These are phyloP conservation scores for Heliamphora exappendiculata DNA, from an alignment of 148 eudicot genomes.

Conservation along the genomic window DNA sequence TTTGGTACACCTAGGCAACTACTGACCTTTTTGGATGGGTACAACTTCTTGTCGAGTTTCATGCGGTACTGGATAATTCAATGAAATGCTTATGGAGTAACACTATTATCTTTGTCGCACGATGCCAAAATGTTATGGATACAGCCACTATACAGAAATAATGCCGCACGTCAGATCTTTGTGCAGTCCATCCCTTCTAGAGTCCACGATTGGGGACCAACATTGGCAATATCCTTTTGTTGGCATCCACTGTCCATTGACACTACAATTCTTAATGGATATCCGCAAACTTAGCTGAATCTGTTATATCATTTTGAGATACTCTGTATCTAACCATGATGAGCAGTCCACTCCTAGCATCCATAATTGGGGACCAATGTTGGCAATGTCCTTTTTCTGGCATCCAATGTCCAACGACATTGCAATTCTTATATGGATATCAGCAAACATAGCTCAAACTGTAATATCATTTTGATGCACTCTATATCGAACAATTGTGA, in stretches of 20 bases:
- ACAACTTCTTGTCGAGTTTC: not conserved
- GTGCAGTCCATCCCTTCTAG: not conserved
- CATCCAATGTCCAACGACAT: not conserved
- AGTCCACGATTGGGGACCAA: too few species aligned
- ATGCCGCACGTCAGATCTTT: not conserved
- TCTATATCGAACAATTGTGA: not conserved
- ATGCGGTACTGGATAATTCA: not conserved
- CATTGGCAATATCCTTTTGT: too few species aligned
- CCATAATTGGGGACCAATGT: not conserved
- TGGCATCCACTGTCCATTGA: too few species aligned
- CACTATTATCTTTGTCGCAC: not conserved
- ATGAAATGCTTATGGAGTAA: not conserved
- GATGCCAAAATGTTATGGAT: too few species aligned
- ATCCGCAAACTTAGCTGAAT: too few species aligned
- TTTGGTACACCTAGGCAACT: not conserved
- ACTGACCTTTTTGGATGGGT: not conserved
- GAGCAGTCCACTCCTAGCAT: too few species aligned
- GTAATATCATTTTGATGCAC: not conserved
- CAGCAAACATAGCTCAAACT: not conserved
- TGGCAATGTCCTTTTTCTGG: not conserved
- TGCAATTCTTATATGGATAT: not conserved
- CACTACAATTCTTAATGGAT: too few species aligned
- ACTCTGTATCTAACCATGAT: too few species aligned
- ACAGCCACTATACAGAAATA: too few species aligned
- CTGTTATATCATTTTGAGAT: too few species aligned